phyloP scores from a whole-genome alignment of 306 rosid species.

The Dryas drummondii region DNA sequence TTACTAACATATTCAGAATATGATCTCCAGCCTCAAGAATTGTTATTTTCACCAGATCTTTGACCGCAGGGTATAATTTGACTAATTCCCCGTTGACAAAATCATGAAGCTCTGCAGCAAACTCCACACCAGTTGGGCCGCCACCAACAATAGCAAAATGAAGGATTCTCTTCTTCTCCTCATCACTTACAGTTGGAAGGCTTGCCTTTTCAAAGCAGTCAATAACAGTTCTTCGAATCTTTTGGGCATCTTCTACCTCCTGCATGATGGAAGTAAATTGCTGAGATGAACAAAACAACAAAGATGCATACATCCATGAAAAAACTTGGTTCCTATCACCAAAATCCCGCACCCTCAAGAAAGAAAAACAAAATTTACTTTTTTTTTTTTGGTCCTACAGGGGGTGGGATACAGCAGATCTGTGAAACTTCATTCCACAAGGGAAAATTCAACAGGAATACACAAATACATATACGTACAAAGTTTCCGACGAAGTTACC shows the following conservation, averaged over 20 bases:
- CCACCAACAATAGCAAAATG: conserved; percentile 98
- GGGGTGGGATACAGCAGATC: neutral
- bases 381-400: neutral
- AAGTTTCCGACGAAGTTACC: conserved; percentile 40
- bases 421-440: neutral
- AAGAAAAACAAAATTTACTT: neutral
- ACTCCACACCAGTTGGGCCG: conserved; percentile 99
- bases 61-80: conserved; percentile 68
- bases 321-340: neutral
- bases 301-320: neutral
- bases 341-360: neutral
- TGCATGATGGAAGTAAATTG: conserved; percentile 29
- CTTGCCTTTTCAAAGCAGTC: conserved; percentile 96
- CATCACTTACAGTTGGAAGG: conserved; percentile 68
- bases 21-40: conserved; percentile 92
- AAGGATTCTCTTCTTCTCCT: conserved; percentile 87
- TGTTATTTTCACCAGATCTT: conserved; percentile 74
- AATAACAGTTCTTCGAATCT: conserved; percentile 82
- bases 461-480: neutral
- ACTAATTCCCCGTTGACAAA: conserved; percentile 80
- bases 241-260: conserved; percentile 99
- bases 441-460: neutral
- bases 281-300: conserved; percentile 17
- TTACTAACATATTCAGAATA: conserved; percentile 77
- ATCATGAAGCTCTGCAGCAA: conserved; percentile 96